Conservation (phyloP, 345 rosid genomes). For the Corymbia maculata region DNA sequence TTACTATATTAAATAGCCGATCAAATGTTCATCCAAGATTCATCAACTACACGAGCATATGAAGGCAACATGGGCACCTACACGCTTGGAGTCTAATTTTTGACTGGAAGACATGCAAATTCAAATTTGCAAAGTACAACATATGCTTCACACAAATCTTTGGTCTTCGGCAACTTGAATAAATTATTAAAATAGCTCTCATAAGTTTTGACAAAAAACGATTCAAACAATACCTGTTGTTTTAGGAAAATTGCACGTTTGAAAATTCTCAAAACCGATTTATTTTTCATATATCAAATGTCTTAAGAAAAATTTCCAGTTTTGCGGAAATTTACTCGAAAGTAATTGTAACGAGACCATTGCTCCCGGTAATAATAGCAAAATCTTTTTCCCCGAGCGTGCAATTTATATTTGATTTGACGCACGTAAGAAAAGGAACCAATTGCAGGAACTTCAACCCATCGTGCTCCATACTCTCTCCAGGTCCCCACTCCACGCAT, state of each 20-base stretch:
- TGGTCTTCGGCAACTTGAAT: background rate
- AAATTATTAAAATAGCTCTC: background rate
- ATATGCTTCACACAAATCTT: background rate
- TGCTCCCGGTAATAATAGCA: background rate
- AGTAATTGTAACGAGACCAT: background rate
- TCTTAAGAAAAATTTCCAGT: background rate
- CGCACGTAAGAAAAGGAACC: background rate
- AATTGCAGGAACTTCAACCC: background rate
- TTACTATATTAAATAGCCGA: background rate
- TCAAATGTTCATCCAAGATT: background rate
- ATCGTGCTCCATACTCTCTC: background rate
- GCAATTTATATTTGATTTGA: background rate
- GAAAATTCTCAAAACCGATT: background rate
- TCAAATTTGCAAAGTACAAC: background rate
- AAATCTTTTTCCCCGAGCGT: background rate
- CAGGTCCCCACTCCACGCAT: background rate
- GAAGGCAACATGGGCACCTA: background rate
- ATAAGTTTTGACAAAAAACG: background rate
- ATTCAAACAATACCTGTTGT: background rate
- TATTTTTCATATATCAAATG: background rate
- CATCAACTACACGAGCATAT: background rate
- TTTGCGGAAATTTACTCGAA: background rate
- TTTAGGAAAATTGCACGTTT: rapidly evolving
- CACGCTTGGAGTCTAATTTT: background rate
- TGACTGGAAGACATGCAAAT: background rate